A percentile compares a stretch with the other conserved stretches of the same genome.
Conservation (phyloP, 2,329 filamentous ascomycete genomes). For the Plenodomus tracheiphilus region DNA sequence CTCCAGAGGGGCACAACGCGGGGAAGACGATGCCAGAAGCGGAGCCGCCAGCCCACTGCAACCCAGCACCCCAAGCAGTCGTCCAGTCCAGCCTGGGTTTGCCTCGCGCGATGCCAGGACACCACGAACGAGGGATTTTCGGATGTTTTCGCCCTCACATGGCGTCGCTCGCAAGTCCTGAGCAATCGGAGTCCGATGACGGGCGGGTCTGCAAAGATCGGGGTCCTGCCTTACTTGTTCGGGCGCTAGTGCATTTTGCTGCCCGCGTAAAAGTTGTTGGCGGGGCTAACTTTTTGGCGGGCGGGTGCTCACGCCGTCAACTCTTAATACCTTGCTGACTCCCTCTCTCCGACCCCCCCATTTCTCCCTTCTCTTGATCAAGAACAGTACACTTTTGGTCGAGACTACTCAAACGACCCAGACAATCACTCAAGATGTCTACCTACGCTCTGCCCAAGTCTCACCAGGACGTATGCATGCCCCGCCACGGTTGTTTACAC, state of each 20-base stretch:
- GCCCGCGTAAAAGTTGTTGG: slow-evolving; percentile 32
- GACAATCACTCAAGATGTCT: slow-evolving; percentile 35
- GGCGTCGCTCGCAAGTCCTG: too few species aligned
- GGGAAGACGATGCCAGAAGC: slow-evolving; percentile 5
- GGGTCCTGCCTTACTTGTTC: neutral
- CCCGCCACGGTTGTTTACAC: slow-evolving; percentile 19
- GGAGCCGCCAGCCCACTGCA: slow-evolving; percentile 2
- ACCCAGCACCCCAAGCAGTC: slow-evolving; percentile 3
- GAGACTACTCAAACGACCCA: neutral
- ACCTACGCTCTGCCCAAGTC: slow-evolving; percentile 67
- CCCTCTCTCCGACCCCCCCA: slow-evolving; percentile 4
- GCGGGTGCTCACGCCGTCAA: slow-evolving; percentile 6
- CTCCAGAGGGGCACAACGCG: slow-evolving; percentile 11
- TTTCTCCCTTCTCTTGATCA: too few species aligned
- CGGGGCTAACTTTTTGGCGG: slow-evolving; percentile 9
- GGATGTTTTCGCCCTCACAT: neutral
- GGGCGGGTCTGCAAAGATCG: slow-evolving; percentile 13
- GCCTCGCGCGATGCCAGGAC: neutral
- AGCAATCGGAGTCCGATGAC: slow-evolving; percentile 26
- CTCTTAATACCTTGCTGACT: slow-evolving; percentile 12
- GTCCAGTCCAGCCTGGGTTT: neutral
- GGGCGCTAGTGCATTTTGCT: slow-evolving; percentile 17
- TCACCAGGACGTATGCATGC: slow-evolving; percentile 64
- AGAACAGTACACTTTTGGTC: too few species aligned
- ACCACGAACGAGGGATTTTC: too few species aligned